A percentile compares a stretch with the other conserved stretches of the same genome.
phyloP scores from a whole-genome alignment of 73 alveolate species.

The Paramecium octaurelia region DNA sequence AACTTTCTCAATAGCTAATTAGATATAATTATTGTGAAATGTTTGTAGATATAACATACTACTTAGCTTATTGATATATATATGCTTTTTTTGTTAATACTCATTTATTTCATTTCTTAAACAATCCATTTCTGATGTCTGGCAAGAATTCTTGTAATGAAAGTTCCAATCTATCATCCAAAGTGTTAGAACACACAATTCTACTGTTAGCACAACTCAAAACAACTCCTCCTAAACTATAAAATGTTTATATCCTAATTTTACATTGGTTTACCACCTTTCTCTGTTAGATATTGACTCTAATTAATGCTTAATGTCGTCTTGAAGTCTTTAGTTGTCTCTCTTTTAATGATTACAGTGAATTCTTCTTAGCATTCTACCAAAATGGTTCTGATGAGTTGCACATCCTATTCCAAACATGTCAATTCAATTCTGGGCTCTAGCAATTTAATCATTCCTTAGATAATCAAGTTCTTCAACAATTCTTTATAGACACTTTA shows the following conservation, averaged over 20 bases:
- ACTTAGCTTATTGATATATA: not conserved
- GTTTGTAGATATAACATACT: not conserved
- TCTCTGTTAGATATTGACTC: conserved; percentile 53
- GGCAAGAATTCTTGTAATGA: conserved; percentile 75
- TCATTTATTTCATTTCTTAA: not conserved
- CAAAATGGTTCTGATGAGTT: conserved; percentile 54
- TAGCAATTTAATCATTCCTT: conserved; percentile 79
- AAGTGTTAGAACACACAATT: conserved; percentile 78
- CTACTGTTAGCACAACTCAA: conserved; percentile 73
- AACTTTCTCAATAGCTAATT: not conserved
- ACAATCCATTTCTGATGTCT: conserved; percentile 45
- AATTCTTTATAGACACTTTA: conserved; percentile 72
- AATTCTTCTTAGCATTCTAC: conserved; percentile 69
- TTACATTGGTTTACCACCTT: conserved; percentile 19
- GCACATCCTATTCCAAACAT: conserved; percentile 72
- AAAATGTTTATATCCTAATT: not conserved
- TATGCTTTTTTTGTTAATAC: not conserved
- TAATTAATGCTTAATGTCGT: conserved; percentile 65
- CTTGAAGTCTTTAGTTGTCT: conserved; percentile 60
- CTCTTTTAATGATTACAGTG: conserved; percentile 68
- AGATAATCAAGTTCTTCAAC: conserved; percentile 75
- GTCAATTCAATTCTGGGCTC: conserved; percentile 73
- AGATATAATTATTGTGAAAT: not conserved
- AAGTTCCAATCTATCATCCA: conserved; percentile 78
- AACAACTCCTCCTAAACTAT: conserved; percentile 78